Evolutionary conservation across 768 basidiomycete species (phyloP).

Genomic region (Nidularia pulvinata): DNA sequence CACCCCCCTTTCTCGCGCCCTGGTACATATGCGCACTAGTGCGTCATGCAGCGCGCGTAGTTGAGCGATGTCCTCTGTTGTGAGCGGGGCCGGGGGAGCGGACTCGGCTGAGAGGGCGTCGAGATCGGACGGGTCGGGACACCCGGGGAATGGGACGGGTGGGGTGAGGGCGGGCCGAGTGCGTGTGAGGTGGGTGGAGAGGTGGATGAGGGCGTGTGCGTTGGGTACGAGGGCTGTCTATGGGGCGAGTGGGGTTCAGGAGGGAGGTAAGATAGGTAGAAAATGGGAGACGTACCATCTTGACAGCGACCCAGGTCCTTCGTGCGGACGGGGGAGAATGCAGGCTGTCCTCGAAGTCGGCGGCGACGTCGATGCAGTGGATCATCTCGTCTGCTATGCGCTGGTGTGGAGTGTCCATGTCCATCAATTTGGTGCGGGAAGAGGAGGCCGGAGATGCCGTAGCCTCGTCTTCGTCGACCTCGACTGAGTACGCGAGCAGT

Average conservation of each 20-base stretch:
- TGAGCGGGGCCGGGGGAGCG: conserved; percentile 23
- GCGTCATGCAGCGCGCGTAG: conserved; percentile 64
- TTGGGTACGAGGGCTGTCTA: conserved; percentile 74
- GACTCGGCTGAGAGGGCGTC: conserved; percentile 33
- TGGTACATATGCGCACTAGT: conserved; percentile 62
- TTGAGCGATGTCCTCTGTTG: conserved; percentile 53
- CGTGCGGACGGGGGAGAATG: conserved; percentile 26
- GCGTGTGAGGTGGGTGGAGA: conserved; percentile 58
- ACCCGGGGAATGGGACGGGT: conserved; percentile 67
- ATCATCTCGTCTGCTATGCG: conserved; percentile 76
- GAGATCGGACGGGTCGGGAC: conserved; percentile 58
- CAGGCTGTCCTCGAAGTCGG: conserved; percentile 69
- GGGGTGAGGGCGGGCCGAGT: conserved; percentile 30
- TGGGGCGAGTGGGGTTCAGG: not conserved
- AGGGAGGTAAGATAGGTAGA: not conserved
- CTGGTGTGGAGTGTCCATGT: conserved; percentile 43
- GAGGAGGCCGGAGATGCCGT: conserved; percentile 11
- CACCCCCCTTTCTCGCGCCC: conserved; percentile 61
- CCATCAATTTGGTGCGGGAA: not conserved
- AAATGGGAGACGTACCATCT: conserved; percentile 53
- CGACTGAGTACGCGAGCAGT: conserved; percentile 84
- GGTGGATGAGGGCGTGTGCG: conserved; percentile 54
- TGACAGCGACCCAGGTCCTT: conserved; percentile 84
- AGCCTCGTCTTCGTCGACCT: conserved; percentile 68
- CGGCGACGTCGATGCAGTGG: conserved; percentile 74